Base-by-base conservation (phyloP, 2,329 filamentous ascomycete species). In the Pleomassaria siparia region DNA sequence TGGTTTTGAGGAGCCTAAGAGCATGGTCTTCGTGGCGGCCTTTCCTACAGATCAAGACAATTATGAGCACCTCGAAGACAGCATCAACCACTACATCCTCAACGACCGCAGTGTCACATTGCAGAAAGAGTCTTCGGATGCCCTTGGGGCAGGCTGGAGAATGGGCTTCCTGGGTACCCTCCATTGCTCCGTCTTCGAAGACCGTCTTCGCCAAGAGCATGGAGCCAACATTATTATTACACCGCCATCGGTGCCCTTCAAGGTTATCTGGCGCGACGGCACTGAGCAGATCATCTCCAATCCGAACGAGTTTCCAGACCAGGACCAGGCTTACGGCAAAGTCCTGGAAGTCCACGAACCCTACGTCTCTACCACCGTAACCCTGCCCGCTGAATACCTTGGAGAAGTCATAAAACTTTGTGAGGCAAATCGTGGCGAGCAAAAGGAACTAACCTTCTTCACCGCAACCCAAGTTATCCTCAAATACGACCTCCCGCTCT, bases 151-250 rank as follows among this genome's bases (percentile, higher is more conserved):
- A 1, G 94, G 94, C 2, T 99, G 94, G 87, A 85, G 94, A 37
- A 76, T 99, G 10, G 94, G 94, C 0, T 99, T 99, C 65, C 74
- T 99, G 3, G 94, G 94, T n/a, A 97, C 91, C 11, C 76, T 99
- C 40, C 94, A 99, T 70, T 97, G 94, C 74, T 97, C 91, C n/a
- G 94, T 99, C 4, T 99, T 99, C 61, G 91, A 99, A 72, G 94
- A 99, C 71, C 88, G 94, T 1, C 75, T 99, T 44, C 85, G 90
- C 35, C 91, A 96, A 71, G 94, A 99, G 70, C 91, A 99, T 63
- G 94, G 92, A 4, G 88, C 89, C 2, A 94, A 85, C 63, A 91
- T 99, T 66, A 96, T 99, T 72, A 94, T 99, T 67, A 99, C 94
- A 0, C 92, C 95, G 29, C 94, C 94, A 0, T 92, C 89, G 0